Conservation (phyloP, 1,284 basidiomycete species). For the Vanrija sp. region DNA sequence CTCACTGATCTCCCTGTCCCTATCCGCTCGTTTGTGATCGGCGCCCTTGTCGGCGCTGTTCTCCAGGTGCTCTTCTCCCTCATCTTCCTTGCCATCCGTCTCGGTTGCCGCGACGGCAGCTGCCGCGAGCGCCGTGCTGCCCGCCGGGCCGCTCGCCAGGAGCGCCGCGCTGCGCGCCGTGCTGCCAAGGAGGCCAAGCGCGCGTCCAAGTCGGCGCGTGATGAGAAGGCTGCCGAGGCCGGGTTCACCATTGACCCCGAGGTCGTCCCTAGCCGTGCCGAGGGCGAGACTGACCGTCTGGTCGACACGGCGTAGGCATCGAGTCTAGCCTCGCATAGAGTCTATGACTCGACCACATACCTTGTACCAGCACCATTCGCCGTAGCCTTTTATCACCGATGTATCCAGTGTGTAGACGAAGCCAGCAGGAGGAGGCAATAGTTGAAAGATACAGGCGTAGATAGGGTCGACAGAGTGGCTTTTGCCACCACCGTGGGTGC, state of each 20-base stretch:
- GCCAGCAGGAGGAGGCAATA: no score
- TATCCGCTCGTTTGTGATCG: constrained; percentile 1
- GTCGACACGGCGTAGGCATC: neutral
- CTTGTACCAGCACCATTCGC: no score
- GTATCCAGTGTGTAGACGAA: no score
- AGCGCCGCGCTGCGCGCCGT: constrained; percentile 11
- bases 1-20: constrained; percentile 4
- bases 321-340: no score
- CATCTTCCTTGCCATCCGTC: constrained; percentile 3
- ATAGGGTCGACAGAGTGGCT: no score
- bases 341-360: no score
- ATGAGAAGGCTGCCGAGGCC: constrained; percentile 5
- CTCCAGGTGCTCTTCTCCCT: constrained; percentile 1
- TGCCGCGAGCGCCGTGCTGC: neutral
- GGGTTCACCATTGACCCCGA: constrained; percentile 7
- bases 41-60: constrained; percentile 3
- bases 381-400: no score
- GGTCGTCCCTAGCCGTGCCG: constrained; percentile 10
- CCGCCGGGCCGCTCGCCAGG: constrained; percentile 2
- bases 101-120: neutral
- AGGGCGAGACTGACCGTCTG: constrained; percentile 13
- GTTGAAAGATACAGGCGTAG: no score
- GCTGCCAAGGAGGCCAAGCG: constrained; percentile 3
- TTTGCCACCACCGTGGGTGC: no score
- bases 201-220: constrained; percentile 7